These are phyloP conservation scores for Boletus pseudo-olivaceus DNA, from an alignment of 768 basidiomycete genomes.

Conservation along the genomic window DNA sequence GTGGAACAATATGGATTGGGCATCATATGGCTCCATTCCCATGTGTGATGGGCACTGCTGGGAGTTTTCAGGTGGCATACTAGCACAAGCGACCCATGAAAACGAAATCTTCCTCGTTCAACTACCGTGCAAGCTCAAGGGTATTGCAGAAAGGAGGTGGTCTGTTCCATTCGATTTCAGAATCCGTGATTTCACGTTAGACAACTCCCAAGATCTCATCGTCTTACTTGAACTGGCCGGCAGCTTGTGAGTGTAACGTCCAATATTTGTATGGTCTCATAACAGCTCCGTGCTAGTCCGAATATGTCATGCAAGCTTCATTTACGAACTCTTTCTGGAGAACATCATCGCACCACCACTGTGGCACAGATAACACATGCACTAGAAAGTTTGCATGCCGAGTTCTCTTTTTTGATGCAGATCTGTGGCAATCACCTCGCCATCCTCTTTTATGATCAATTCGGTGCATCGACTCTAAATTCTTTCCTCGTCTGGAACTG, in stretches of 20 bases:
- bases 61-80: conserved; percentile 36
- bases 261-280: background rate
- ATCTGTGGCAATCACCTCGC: conserved; percentile 31
- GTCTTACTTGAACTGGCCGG: conserved; percentile 27
- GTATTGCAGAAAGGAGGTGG: conserved; percentile 29
- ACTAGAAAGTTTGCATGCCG: background rate
- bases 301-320: conserved; percentile 22
- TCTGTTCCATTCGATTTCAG: conserved; percentile 21
- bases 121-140: conserved; percentile 31
- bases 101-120: conserved; percentile 23
- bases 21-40: conserved; percentile 9
- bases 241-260: conserved; percentile 13
- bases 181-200: conserved; percentile 37
- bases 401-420: conserved; percentile 26
- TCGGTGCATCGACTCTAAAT: background rate
- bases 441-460: conserved; percentile 23
- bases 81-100: conserved; percentile 26
- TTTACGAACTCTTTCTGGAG: conserved; percentile 30
- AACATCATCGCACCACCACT: conserved; percentile 23
- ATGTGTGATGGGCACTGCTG: conserved; percentile 24
- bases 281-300: conserved; percentile 15
- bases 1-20: conserved; percentile 29
- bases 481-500: conserved; percentile 35
- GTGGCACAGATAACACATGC: conserved; percentile 14
- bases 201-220: conserved; percentile 36